A percentile compares a stretch with the other conserved stretches of the same genome.
These are phyloP conservation scores for Plantago coronopus DNA, from an alignment of 305 asterid species.

Conservation along the genomic window DNA sequence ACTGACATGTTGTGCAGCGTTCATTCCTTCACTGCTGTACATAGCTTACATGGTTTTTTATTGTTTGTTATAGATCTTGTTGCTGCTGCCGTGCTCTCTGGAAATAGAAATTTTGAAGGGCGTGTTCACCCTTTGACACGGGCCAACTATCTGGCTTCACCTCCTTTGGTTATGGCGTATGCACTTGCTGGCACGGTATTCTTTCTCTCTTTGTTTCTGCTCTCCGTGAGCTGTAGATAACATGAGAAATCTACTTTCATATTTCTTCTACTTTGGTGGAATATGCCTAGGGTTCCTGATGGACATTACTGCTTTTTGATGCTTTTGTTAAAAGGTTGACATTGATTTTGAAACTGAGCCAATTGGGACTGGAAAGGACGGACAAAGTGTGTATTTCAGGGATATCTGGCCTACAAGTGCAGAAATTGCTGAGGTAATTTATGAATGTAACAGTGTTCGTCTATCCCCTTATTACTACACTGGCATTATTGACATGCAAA, in stretches of 20 bases:
- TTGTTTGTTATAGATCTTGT: slow-evolving; percentile 68
- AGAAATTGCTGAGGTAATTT: slow-evolving; percentile 74
- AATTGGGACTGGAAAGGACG: slow-evolving; percentile 80
- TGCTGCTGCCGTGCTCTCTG: slow-evolving; percentile 89
- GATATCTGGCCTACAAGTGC: slow-evolving; percentile 85
- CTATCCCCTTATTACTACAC: neutral
- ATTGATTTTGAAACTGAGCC: slow-evolving; percentile 88
- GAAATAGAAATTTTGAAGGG: slow-evolving; percentile 87
- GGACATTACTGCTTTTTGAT: neutral
- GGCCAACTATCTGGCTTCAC: slow-evolving; percentile 86
- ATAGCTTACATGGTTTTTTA: slow-evolving; percentile 5
- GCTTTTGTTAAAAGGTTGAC: slow-evolving; percentile 55
- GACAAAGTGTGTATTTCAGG: slow-evolving; percentile 62
- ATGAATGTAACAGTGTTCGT: neutral
- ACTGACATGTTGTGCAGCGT: neutral
- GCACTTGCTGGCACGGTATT: slow-evolving; percentile 94
- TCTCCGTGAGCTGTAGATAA: neutral
- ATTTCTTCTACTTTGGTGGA: neutral
- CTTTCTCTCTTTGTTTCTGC: slow-evolving; percentile 2
- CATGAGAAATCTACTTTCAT: neutral
- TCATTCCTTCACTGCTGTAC: too few relatives aligned
- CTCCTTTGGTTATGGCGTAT: slow-evolving; percentile 81
- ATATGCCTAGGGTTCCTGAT: too few relatives aligned
- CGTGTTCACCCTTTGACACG: slow-evolving; percentile 89
- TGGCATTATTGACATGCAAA: too few relatives aligned